Evolutionary conservation across 495 filamentous ascomycete genomes (phyloP), one percentile per base, ranked within the genome.

Genomic region (Aspergillus olivimuriae): DNA sequence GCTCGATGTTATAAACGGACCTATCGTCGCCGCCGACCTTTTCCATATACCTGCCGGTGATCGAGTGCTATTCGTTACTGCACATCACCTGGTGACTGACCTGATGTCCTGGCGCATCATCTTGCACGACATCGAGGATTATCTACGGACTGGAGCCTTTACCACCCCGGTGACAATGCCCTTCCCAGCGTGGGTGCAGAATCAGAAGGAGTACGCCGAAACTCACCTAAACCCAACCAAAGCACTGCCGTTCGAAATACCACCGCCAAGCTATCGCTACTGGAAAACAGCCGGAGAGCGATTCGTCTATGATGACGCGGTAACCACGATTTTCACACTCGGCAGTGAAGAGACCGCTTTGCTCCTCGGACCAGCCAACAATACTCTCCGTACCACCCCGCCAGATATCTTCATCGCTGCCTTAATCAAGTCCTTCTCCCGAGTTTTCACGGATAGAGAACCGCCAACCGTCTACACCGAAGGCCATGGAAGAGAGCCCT

Each of bases 381-480:
- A n/a, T n/a, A n/a, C n/a, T n/a, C n/a, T n/a, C n/a, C n/a, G n/a
- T n/a, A n/a, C n/a, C n/a, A n/a, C n/a, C n/a, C n/a, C 61, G 0
- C 24, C 70, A 0, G 73, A 77, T 11, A 41, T 77, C n/a, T 43
- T 77, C 3, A 18, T 73, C 1, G 60, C 67, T 8, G 60, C 65
- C 0, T 40, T 76, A 1, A 40, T 68, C 1, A 39, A 65, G 9
- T 72, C 73, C 0, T 75, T 68, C 46, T 39, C 48, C 4, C 32
- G 52, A 2, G 51, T 47, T 0, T 69, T 69, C 40, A 57, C 59
- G n/a, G 75, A 80, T 41, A 60, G 74, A 6, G 40, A 55, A 2
- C 45, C 62, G 1, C 76, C 77, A 1, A 70, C 77, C 3, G 52
- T 82, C 1, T 63, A 56, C 35, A 58, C 47, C 8, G 65, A 72